Evolutionary conservation across 2,329 filamentous ascomycete genomes (phyloP).

Genomic region (Zymoseptoria ardabiliae): DNA sequence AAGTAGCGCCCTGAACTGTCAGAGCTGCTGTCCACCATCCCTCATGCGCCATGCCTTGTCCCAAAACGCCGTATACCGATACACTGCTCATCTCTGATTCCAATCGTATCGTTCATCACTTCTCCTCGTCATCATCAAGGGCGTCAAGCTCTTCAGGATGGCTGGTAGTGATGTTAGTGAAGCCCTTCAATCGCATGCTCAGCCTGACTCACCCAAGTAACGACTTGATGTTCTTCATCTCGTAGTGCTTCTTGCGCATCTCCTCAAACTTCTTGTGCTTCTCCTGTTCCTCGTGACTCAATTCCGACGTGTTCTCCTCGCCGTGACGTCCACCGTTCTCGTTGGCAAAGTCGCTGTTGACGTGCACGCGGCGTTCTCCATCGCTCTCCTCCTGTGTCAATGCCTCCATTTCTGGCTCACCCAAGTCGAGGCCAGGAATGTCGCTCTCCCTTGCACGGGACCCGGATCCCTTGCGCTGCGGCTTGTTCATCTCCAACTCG

Average conservation of each 20-base stretch:
- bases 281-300: conserved; percentile 64
- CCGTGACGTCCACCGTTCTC: conserved; percentile 47
- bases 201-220: conserved; percentile 60
- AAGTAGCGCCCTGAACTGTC: background rate
- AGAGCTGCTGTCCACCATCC: background rate
- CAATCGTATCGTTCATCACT: conserved; percentile 32
- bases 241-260: conserved; percentile 92
- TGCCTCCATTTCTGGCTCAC: conserved; percentile 67
- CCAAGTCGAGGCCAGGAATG: conserved; percentile 85
- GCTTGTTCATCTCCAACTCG: conserved; percentile 53
- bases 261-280: conserved; percentile 91
- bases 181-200: background rate
- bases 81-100: background rate
- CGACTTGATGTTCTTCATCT: conserved; percentile 92
- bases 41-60: background rate
- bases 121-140: conserved; percentile 36
- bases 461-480: conserved; percentile 26
- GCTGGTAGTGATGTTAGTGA: conserved; percentile 20
- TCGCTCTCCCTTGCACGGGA: conserved; percentile 55
- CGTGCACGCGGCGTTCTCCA: conserved; percentile 71
- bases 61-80: background rate
- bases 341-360: conserved; percentile 48
- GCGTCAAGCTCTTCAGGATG: conserved; percentile 37
- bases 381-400: conserved; percentile 30
- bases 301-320: conserved; percentile 49